Base-by-base conservation (phyloP, 768 basidiomycete species). In the Clitopilus passeckerianus region DNA sequence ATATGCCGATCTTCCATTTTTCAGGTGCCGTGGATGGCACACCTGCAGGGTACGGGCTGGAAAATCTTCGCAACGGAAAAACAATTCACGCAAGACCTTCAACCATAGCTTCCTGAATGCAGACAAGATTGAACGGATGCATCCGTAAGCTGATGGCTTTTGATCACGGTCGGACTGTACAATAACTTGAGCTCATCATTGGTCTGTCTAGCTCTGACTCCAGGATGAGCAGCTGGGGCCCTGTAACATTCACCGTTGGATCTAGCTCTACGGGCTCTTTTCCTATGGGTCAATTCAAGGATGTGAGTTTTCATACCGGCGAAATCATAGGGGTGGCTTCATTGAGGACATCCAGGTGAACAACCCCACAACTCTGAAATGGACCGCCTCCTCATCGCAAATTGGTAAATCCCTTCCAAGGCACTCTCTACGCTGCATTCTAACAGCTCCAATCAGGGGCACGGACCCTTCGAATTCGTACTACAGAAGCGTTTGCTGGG, bases 261-360 rank as follows among this genome's bases (percentile, higher is more conserved):
- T 74, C 72, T 23, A 72, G 70, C 60, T 71, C 75, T 27, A 70
- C 64, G 1, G 66, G 70, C 15, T 69, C 72, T n/a, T 80, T 78
- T 72, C 80, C 80, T 0, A 80, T 82, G 80, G 79, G 79, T n/a
- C 75, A 76, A 59, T 81, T 79, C 68, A 76, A 76, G 64, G 68
- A 56, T 4, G 75, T 76, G 59, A 54, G 70, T 56, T 10, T 15
- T 23, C 12, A 9, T 7, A 30, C n/a, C 12, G 1, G 20, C 18
- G 15, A n/a, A 12, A 23, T 3, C 53, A 24, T 15, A 6, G 24
- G 15, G 14, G 22, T 33, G 34, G 15, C 22, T 53, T 55, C 23
- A 52, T 59, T 23, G 53, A 9, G 20, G 33, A 50, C 56, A 22
- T 34, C 9, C 53, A 76, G 71, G 75, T 79, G 30, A 79, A 78